phyloP scores from a whole-genome alignment of 495 filamentous ascomycete genomes.

The Podospora appendiculata region DNA sequence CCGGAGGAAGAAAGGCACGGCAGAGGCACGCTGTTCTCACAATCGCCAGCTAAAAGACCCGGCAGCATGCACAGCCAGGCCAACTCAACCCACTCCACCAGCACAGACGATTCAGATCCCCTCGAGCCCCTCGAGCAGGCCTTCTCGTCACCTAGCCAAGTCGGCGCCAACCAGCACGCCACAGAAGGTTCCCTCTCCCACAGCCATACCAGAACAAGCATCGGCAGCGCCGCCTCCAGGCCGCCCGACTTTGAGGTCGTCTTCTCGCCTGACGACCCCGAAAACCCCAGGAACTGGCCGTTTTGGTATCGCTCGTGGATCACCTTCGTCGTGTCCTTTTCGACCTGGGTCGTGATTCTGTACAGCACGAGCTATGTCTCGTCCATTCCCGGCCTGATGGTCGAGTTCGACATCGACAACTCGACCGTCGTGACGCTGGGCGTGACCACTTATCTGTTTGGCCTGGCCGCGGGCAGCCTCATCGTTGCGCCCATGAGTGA shows the following conservation, averaged over 20 bases:
- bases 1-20: no score
- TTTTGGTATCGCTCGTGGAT: conserved; percentile 57
- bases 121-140: conserved; percentile 28
- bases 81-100: no score
- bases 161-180: conserved; percentile 1
- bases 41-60: no score
- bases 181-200: conserved; percentile 6
- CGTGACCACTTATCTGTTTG: conserved; percentile 70
- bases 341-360: conserved; percentile 70
- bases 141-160: conserved; percentile 22
- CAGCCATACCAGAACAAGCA: conserved; percentile 37
- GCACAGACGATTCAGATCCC: conserved; percentile 11
- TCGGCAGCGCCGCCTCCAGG: conserved; percentile 50
- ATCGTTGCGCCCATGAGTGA: conserved; percentile 69
- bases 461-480: conserved; percentile 65
- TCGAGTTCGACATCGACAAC: conserved; percentile 51
- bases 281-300: conserved; percentile 73
- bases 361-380: conserved; percentile 81
- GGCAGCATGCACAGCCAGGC: no score
- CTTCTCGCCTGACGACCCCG: conserved; percentile 58
- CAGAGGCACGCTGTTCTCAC: no score
- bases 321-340: conserved; percentile 58
- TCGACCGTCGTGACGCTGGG: conserved; percentile 61
- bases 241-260: conserved; percentile 69
- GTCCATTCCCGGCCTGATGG: conserved; percentile 56